Evolutionary conservation across 2,329 filamentous ascomycete species (phyloP).

Genomic region (Talaromyces funiculosus): DNA sequence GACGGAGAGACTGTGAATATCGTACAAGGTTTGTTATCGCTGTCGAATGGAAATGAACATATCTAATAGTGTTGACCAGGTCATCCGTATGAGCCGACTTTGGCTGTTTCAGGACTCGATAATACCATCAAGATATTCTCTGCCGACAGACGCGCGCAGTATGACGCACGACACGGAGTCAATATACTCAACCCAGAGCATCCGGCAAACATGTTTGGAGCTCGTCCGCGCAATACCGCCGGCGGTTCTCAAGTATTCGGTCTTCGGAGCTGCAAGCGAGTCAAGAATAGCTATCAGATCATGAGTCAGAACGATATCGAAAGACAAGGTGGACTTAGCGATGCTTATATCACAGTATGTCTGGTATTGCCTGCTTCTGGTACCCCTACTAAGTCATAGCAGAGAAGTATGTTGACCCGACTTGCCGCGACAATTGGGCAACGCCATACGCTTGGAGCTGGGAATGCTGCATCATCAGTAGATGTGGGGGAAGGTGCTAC

Average conservation of each 20-base stretch:
- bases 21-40: conserved; percentile 48
- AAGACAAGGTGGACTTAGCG: conserved; percentile 52
- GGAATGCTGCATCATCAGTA: conserved; percentile 18
- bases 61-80: conserved; percentile 31
- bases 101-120: conserved; percentile 63
- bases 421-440: conserved; percentile 39
- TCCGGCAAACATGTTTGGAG: conserved; percentile 30
- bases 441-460: conserved; percentile 28
- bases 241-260: conserved; percentile 32
- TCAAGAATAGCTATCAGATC: conserved; percentile 58
- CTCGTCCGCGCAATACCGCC: conserved; percentile 17
- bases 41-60: not conserved
- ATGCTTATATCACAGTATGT: conserved; percentile 53
- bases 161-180: conserved; percentile 51
- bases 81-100: conserved; percentile 62
- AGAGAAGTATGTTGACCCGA: conserved; percentile 45
- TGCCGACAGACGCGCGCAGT: conserved; percentile 53
- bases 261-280: conserved; percentile 52
- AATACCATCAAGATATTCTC: conserved; percentile 65
- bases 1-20: conserved; percentile 68
- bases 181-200: conserved; percentile 51
- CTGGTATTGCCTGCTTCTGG: conserved; percentile 10
- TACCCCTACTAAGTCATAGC: conserved; percentile 16
- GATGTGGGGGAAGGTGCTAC: conserved; percentile 27
- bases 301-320: conserved; percentile 58